Evolutionary conservation across 176 grass and related monocot genomes (phyloP), one percentile per base, ranked within the genome.

Genomic region (Zoysia japonica): DNA sequence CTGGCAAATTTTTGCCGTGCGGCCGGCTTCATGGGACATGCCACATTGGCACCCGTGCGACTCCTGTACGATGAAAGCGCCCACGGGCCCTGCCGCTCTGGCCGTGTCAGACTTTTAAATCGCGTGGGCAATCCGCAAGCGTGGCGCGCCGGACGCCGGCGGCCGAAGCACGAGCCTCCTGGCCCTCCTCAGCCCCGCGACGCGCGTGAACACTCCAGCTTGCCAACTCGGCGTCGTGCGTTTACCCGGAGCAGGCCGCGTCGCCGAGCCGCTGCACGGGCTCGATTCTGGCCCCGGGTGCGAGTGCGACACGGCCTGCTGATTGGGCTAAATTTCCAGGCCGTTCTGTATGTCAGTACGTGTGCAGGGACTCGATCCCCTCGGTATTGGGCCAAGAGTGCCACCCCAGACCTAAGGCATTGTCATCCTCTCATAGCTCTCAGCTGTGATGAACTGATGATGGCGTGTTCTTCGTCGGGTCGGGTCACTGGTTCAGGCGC

Each of bases 71-170:
- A 66, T n/a, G 70, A 4, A 64, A 11, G 14, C 42, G 7, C 28
- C 17, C 54, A 48, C 38, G 78, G 78, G 9, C 67, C 53, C 78
- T 59, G 50, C 17, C 50, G 37, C 51, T 5, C 71, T 56, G 49
- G 36, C 12, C 3, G 37, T 36, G 13, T 65, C 63, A 65, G 62
- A 65, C 13, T 14, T 65, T 28, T 28, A 28, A 28, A 28, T 28
- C 28, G 28, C 28, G 28, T 28, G 28, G 28, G 28, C 28, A 28
- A 28, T 28, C 28, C 28, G 15, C 53, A 56, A 5, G 4, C 52
- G 52, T 9, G 52, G 14, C 52, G 52, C 14, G 14, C 51, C 13
- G 2, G 51, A 28, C 0, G 28, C 28, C 28, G 28, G 28, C 28
- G 28, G 28, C 28, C 28, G 0, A 28, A 28, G 28, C 28, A 28